Evolutionary conservation across 2,329 filamentous ascomycete species (phyloP).

Genomic region (Orbilia blumenaviensis): DNA sequence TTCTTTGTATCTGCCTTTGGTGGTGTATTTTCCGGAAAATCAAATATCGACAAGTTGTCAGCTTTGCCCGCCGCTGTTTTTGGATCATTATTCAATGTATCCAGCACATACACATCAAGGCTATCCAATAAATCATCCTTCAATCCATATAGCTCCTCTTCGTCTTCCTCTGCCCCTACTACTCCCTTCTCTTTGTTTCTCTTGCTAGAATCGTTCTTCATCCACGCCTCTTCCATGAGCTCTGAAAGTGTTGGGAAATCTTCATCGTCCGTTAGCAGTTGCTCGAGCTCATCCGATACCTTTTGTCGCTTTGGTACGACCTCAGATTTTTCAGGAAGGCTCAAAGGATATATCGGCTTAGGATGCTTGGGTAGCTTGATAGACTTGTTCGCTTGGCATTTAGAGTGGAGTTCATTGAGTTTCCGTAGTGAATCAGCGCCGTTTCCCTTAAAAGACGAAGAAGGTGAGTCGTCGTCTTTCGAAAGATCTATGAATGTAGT

Average conservation of each 20-base stretch:
- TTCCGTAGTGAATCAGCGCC: slow-evolving; percentile 30
- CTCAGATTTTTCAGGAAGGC: not conserved
- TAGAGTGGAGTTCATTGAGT: slow-evolving; percentile 37
- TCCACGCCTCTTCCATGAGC: slow-evolving; percentile 26
- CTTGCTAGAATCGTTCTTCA: not conserved
- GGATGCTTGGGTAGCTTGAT: slow-evolving; percentile 28
- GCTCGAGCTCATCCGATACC: slow-evolving; percentile 27
- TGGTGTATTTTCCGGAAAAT: slow-evolving; percentile 14
- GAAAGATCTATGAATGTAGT: slow-evolving; percentile 41
- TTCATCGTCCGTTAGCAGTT: slow-evolving; percentile 30
- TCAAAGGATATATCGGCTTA: not conserved
- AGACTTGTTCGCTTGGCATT: slow-evolving; percentile 24
- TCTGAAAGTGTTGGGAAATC: slow-evolving; percentile 40
- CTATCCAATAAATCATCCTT: slow-evolving; percentile 32
- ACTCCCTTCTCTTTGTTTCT: not conserved
- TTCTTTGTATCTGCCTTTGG: not conserved
- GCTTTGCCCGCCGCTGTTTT: not conserved
- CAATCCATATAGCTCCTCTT: slow-evolving; percentile 21
- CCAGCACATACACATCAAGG: slow-evolving; percentile 36
- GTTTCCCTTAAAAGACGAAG: slow-evolving; percentile 32
- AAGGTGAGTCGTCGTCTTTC: slow-evolving; percentile 16
- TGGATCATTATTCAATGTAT: not conserved
- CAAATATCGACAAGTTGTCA: not conserved
- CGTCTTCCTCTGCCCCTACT: not conserved
- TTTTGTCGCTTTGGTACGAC: not conserved